Conservation (phyloP, 1,284 basidiomycete genomes). For the Fistulinella cinereoalba region DNA sequence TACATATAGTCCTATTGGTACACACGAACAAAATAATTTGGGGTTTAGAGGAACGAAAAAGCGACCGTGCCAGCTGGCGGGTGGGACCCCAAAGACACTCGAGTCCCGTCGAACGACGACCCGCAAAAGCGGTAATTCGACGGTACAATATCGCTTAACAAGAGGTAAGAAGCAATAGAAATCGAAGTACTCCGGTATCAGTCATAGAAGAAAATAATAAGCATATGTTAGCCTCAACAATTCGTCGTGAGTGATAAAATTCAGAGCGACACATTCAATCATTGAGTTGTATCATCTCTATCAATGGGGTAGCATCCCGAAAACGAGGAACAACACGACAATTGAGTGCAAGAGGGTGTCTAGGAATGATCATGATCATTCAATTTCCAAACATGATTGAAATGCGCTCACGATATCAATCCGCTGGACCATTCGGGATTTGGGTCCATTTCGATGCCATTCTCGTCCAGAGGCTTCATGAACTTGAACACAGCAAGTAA, state of each 20-base stretch:
- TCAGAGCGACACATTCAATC: slow-evolving; percentile 3
- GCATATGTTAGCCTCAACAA: too few species aligned
- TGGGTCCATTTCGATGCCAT: slow-evolving; percentile 29
- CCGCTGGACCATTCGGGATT: slow-evolving; percentile 28
- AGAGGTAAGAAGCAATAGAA: neutral
- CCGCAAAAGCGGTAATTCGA: too few species aligned
- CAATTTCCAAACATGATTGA: neutral
- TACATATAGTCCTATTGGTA: too few species aligned
- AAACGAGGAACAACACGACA: slow-evolving; percentile 29
- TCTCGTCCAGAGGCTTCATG: slow-evolving; percentile 26
- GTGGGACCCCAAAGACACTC: too few species aligned
- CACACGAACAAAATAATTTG: too few species aligned
- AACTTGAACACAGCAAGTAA: slow-evolving; percentile 33
- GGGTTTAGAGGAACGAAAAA: too few species aligned
- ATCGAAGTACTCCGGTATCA: neutral
- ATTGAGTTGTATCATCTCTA: slow-evolving; percentile 10
- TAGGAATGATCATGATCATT: slow-evolving; percentile 8
- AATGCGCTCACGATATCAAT: slow-evolving; percentile 27
- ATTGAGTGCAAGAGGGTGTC: slow-evolving; percentile 29
- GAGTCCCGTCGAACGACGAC: too few species aligned
- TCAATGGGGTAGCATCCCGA: slow-evolving; percentile 14
- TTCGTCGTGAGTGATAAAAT: too few species aligned
- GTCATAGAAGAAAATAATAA: neutral
- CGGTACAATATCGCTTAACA: too few species aligned
- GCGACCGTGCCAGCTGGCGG: too few species aligned